Base-by-base conservation (phyloP, 1,284 basidiomycete genomes). In the Cyathus pygmaeus region DNA sequence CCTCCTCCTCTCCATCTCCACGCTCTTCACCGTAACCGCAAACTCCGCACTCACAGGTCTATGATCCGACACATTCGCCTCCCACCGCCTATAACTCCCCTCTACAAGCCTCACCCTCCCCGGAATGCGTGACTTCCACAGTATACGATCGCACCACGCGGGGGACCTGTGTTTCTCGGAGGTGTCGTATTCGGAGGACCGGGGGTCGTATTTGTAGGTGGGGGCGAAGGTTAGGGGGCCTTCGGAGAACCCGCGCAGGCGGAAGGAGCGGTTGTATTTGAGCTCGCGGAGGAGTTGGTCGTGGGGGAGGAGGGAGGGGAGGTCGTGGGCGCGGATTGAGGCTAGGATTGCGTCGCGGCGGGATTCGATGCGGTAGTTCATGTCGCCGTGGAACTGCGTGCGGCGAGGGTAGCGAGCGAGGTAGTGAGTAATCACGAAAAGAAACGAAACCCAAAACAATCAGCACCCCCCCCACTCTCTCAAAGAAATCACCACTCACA, bases 151-250 rank as follows among this genome's bases (percentile, higher is more conserved):
- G 77, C 97, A 99, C 95, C 96, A 99, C 1, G 96, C 95, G 1
- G 96, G 97, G 9, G 91, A 86, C 0, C 97, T 88, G 24, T 87
- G 86, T 76, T 99, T 99, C 72, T 95, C 94, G 2, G 92, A 94
- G 2, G 91, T 83, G 74, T 99, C 97, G 72, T 94, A 99, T 62
- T 89, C 86, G 71, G 87, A 76, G 6, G 93, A 90, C 4, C 86
- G 81, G 1, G 86, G 88, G 74, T 98, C 94, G 79, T 98, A 99
- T 79, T 99, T 99, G 88, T 99, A 99, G 21, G 97, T 99, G 17
- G 96, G 96, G 21, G 86, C 73, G 71, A 96, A 98, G 0, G 82
- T 87, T 64, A 98, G 87, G 0, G 88, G 89, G 0, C 95, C 92
- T 71, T 99, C 97, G 15, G 76, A 77, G 77, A 99, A 99, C 1